Evolutionary conservation across 768 basidiomycete species (phyloP).

Genomic region (Suillus variegatus): DNA sequence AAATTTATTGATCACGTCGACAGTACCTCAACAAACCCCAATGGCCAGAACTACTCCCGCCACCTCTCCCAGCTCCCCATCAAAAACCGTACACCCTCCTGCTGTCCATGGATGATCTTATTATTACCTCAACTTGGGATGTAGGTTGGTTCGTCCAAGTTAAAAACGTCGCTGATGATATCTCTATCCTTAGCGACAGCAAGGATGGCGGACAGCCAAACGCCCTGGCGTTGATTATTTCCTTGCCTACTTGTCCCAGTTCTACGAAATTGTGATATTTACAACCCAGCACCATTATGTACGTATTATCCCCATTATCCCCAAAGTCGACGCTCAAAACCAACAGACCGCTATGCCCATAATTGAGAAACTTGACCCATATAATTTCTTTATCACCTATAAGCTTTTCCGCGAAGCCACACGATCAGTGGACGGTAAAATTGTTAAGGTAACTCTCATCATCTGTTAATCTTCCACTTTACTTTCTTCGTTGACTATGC

Average conservation of each 20-base stretch:
- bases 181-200: constrained; percentile 60
- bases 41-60: constrained; percentile 90
- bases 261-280: constrained; percentile 97
- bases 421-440: constrained; percentile 74
- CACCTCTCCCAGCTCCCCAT: constrained; percentile 77
- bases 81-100: constrained; percentile 92
- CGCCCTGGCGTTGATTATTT: constrained; percentile 98
- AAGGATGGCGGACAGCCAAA: constrained; percentile 98
- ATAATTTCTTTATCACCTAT: constrained; percentile 85
- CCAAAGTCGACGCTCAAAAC: constrained; percentile 6
- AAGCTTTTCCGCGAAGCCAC: constrained; percentile 93
- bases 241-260: constrained; percentile 94
- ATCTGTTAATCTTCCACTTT: neutral
- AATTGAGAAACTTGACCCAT: constrained; percentile 92
- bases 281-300: constrained; percentile 90
- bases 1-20: neutral
- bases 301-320: constrained; percentile 32
- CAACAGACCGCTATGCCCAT: constrained; percentile 84
- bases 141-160: constrained; percentile 51
- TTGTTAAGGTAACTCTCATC: constrained; percentile 69
- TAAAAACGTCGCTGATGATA: neutral
- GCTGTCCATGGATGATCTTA: constrained; percentile 87
- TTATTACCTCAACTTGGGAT: constrained; percentile 94
- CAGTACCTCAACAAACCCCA: constrained; percentile 93
- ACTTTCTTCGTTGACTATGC: no score